Conservation (phyloP, 306 rosid species). For the Gynostemma pentaphyllum region DNA sequence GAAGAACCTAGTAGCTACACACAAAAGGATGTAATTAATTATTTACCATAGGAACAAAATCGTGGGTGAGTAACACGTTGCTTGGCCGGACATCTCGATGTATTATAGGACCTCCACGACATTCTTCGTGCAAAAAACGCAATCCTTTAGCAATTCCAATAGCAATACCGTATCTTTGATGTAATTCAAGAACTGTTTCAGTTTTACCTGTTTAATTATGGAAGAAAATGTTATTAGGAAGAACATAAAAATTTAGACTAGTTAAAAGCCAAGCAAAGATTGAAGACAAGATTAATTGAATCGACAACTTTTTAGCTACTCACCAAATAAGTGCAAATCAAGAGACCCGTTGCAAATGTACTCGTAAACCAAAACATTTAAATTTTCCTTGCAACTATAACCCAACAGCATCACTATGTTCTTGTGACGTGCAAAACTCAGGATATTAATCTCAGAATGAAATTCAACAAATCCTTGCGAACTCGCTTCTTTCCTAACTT, state of each 20-base stretch:
- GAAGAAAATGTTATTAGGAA: not conserved
- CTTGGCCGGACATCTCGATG: constrained; percentile 80
- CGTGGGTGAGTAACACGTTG: constrained; percentile 82
- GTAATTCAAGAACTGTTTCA: constrained; percentile 55
- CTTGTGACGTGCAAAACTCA: constrained; percentile 84
- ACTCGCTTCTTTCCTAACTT: constrained; percentile 73
- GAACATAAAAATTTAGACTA: not conserved
- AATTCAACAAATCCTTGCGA: constrained; percentile 66
- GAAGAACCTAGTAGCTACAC: not conserved
- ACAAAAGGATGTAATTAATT: not conserved
- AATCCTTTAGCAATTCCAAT: constrained; percentile 80
- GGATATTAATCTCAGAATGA: constrained; percentile 66
- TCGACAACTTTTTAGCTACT: constrained; percentile 7
- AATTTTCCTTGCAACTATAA: constrained; percentile 62
- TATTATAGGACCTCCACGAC: constrained; percentile 81
- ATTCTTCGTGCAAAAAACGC: constrained; percentile 85
- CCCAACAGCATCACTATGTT: constrained; percentile 88
- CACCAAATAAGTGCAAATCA: constrained; percentile 77
- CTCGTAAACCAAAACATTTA: constrained; percentile 69
- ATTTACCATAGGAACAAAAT: constrained; percentile 73
- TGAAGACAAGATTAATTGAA: not conserved
- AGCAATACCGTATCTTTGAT: constrained; percentile 70
- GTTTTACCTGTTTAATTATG: constrained; percentile 26
- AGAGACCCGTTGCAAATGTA: constrained; percentile 78
- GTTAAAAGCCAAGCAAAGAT: not conserved